Evolutionary conservation across 129 eudicot genomes (phyloP).

Genomic region (Helianthus annuus): DNA sequence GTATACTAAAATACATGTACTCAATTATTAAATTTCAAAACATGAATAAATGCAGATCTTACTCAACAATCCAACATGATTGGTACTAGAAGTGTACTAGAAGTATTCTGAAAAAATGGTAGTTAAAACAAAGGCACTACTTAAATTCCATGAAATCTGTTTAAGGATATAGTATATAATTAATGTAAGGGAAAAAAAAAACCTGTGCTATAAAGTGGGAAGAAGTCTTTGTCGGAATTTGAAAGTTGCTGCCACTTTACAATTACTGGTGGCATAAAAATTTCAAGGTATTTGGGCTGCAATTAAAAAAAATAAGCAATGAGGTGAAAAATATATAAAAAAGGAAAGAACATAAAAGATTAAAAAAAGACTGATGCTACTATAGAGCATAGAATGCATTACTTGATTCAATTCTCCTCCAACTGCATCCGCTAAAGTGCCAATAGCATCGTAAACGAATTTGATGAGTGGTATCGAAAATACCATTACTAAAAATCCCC

Average conservation of each 20-base stretch:
- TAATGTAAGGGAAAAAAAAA: background rate
- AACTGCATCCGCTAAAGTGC: slow-evolving; percentile 98
- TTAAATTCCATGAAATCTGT: background rate
- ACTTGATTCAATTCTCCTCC: slow-evolving; percentile 95
- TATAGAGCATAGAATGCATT: background rate
- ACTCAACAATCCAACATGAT: too few relatives aligned
- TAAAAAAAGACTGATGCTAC: too few relatives aligned
- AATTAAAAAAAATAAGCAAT: background rate
- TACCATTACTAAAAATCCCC: too few relatives aligned
- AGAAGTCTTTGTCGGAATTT: slow-evolving; percentile 81
- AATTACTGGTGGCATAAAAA: slow-evolving; percentile 94
- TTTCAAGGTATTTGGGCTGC: slow-evolving; percentile 87
- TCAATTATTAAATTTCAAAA: too few relatives aligned
- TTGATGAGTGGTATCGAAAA: too few relatives aligned
- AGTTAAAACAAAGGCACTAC: background rate
- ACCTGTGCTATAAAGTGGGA: slow-evolving; percentile 98
- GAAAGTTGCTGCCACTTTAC: slow-evolving; percentile 97
- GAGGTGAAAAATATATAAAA: too few relatives aligned
- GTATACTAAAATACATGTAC: too few relatives aligned
- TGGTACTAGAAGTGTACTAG: too few relatives aligned
- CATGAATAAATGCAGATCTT: too few relatives aligned
- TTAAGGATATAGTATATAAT: background rate
- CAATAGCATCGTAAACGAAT: slow-evolving; percentile 85
- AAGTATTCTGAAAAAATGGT: too few relatives aligned
- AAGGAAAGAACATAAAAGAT: too few relatives aligned